phyloP scores from a whole-genome alignment of 768 basidiomycete genomes.

The Xanthoconium purpureum region DNA sequence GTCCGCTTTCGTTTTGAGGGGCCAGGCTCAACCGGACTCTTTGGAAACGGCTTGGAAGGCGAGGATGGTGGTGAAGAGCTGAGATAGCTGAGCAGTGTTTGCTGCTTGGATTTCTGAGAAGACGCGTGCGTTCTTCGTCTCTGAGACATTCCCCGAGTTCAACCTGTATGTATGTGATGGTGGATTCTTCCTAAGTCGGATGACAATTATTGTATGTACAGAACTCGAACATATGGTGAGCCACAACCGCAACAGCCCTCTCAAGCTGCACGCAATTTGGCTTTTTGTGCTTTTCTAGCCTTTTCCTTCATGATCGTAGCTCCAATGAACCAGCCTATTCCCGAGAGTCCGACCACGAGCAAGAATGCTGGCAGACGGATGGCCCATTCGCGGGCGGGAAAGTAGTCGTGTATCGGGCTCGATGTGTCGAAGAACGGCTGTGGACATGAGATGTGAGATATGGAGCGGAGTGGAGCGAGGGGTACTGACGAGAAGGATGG shows the following conservation, averaged over 20 bases:
- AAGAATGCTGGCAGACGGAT: constrained; percentile 81
- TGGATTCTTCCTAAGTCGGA: too few species aligned
- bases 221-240: neutral
- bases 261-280: constrained; percentile 60
- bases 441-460: constrained; percentile 8
- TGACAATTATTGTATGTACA: too few species aligned
- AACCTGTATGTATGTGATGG: neutral
- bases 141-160: constrained; percentile 1
- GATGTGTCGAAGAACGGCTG: constrained; percentile 80
- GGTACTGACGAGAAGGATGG: constrained; percentile 71
- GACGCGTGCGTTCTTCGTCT: constrained; percentile 4
- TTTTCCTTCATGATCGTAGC: constrained; percentile 74
- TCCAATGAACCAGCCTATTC: constrained; percentile 78
- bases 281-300: constrained; percentile 60
- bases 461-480: neutral
- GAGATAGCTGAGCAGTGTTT: constrained; percentile 39
- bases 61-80: constrained; percentile 29
- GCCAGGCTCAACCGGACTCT: neutral
- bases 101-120: constrained; percentile 39
- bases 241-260: neutral
- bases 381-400: constrained; percentile 92
- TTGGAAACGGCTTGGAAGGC: constrained; percentile 5
- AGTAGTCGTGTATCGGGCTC: constrained; percentile 72
- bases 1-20: constrained; percentile 17
- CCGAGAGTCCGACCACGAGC: constrained; percentile 76